Evolutionary conservation across 768 basidiomycete genomes (phyloP).

Genomic region (Psilocybe subaeruginosa): DNA sequence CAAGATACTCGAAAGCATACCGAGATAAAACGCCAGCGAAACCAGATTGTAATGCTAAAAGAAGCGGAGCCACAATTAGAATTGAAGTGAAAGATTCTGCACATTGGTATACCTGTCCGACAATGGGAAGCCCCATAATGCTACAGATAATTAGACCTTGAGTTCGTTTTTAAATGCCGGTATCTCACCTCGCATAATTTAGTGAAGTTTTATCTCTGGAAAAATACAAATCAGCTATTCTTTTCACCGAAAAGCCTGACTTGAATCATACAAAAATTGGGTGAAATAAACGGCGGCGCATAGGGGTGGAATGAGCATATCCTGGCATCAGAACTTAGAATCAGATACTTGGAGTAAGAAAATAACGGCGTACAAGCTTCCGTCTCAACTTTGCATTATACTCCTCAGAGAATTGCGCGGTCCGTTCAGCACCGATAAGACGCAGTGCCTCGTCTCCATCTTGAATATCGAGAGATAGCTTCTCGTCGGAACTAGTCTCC

Average conservation of each 20-base stretch:
- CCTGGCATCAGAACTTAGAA: slow-evolving; percentile 14
- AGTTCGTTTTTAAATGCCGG: not conserved
- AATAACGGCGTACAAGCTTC: slow-evolving; percentile 50
- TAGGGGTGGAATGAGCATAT: slow-evolving; percentile 26
- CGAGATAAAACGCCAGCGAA: slow-evolving; percentile 66
- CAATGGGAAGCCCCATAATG: slow-evolving; percentile 70
- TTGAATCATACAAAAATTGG: slow-evolving; percentile 56
- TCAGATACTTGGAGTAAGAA: not conserved
- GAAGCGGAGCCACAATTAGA: not conserved
- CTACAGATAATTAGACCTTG: slow-evolving; percentile 27
- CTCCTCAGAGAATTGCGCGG: slow-evolving; percentile 59
- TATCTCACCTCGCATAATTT: slow-evolving; percentile 64
- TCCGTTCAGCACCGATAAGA: slow-evolving; percentile 57
- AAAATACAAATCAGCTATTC: not conserved
- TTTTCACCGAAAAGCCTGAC: slow-evolving; percentile 14
- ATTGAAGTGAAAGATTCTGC: not conserved
- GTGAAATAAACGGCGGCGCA: slow-evolving; percentile 40
- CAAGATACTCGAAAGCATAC: slow-evolving; percentile 27
- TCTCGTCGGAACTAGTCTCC: slow-evolving; percentile 30
- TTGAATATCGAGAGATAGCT: slow-evolving; percentile 40
- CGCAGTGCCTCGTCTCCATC: slow-evolving; percentile 64
- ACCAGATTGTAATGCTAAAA: slow-evolving; percentile 64
- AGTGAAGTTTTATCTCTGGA: slow-evolving; percentile 68
- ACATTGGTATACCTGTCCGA: slow-evolving; percentile 46
- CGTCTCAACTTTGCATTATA: slow-evolving; percentile 58